These are phyloP conservation scores for Metschnikowia peoriensis DNA, from an alignment of 805 yeast species.

Conservation along the genomic window DNA sequence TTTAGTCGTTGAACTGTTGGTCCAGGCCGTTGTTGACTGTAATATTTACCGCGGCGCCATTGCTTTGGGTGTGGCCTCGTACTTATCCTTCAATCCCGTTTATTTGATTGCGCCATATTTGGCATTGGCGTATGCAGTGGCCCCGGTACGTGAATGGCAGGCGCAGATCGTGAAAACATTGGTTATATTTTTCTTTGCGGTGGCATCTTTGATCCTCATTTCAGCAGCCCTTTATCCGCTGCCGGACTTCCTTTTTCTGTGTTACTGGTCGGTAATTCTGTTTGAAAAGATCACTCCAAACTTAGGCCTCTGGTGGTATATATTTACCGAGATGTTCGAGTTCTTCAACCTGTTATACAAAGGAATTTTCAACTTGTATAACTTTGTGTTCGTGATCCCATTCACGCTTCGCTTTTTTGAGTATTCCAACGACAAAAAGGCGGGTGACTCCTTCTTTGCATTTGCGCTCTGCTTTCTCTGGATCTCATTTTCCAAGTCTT, in stretches of 20 bases:
- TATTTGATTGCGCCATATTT: slow-evolving; percentile 60
- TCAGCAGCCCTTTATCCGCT: slow-evolving; percentile 36
- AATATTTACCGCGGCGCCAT: slow-evolving; percentile 46
- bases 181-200: slow-evolving; percentile 14
- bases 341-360: slow-evolving; percentile 81
- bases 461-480: slow-evolving; percentile 40
- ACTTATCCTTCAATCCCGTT: slow-evolving; percentile 61
- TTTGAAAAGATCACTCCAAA: slow-evolving; percentile 82
- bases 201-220: slow-evolving; percentile 27
- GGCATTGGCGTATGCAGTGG: slow-evolving; percentile 29
- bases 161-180: slow-evolving; percentile 9
- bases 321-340: slow-evolving; percentile 92
- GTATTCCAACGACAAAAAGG: slow-evolving; percentile 18
- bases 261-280: slow-evolving; percentile 54
- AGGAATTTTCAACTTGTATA: slow-evolving; percentile 77
- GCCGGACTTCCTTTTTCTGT: slow-evolving; percentile 38
- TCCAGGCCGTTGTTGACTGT: slow-evolving; percentile 41
- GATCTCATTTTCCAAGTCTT: slow-evolving; percentile 69
- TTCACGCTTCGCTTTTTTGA: slow-evolving; percentile 62
- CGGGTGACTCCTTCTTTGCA: slow-evolving; percentile 60
- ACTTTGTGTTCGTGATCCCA: slow-evolving; percentile 67
- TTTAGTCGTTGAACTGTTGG: slow-evolving; percentile 48
- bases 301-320: slow-evolving; percentile 98
- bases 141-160: slow-evolving; percentile 13
- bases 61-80: slow-evolving; percentile 59